Base-by-base conservation (phyloP, 495 filamentous ascomycete species). In the Talaromyces trachyspermus region DNA sequence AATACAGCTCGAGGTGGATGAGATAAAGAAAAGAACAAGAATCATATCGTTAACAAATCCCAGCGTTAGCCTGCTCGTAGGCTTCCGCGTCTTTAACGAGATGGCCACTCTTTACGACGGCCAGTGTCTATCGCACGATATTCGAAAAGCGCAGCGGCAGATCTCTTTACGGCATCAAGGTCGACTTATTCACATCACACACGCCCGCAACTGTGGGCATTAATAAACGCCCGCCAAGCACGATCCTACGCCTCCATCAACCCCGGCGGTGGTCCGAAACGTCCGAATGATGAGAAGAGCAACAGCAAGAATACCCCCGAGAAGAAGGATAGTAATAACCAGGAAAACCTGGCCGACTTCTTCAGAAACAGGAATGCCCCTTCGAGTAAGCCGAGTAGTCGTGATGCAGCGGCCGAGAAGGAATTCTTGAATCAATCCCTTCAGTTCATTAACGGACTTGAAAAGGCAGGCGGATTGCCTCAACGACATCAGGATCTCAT, bases 101-200 rank as follows among this genome's bases (percentile, higher is more conserved):
- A 85, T 85, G 81, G 77, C 80, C 59, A 72, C 73, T 61, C 59
- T 84, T 55, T 86, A 50, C 78, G 81, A 57, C 79, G 78, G 62
- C 77, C 84, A 59, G 74, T 77, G 65, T 71, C 76, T 64, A 60
- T 85, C 62, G 76, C 78, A 63, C 74, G 79, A 62, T 68, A 78
- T 60, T 76, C 79, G 56, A 76, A 68, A 61, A 68, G 68, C 49
- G 73, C 72, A n/a, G n/a, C n/a, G 52, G 54, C 77, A 50, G 67
- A 72, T 48, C 61, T 58, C 42, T 54, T 74, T 32, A 43, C 66
- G 44, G 71, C 70, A 51, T 62, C 69, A 49, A 62, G 54, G 46
- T 64, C 66, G 40, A 61, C 59, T 23, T 57, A 63, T 46, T 39
- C 67, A 57, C 58, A 54, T 56, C 40, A 59, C 47, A 47, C 65